Percentiles rank a stretch among this genome's conserved stretches.
These are phyloP conservation scores for Cytospora piceae DNA, from an alignment of 2,329 filamentous ascomycete species.

Conservation along the genomic window DNA sequence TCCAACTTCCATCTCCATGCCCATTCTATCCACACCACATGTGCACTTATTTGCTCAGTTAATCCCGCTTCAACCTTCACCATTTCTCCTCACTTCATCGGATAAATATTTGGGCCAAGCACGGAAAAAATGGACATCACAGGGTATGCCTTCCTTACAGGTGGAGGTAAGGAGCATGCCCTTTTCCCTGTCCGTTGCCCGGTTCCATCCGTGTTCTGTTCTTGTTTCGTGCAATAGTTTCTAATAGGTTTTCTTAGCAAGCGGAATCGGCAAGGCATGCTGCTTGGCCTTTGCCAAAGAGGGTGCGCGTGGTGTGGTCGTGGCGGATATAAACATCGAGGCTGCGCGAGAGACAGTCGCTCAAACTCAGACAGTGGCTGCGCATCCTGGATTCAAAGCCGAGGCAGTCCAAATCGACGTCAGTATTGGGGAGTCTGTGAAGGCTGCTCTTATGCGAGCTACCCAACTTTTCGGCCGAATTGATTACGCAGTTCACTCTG, in stretches of 20 bases:
- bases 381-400: neutral
- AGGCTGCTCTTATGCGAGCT: neutral
- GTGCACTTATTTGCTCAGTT: neutral
- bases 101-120: constrained; percentile 18
- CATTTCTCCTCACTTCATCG: neutral
- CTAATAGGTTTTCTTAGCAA: constrained; percentile 1
- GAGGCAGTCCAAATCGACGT: constrained; percentile 14
- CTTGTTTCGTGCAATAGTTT: too few relatives aligned
- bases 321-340: constrained; percentile 20
- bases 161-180: constrained; percentile 10
- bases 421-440: constrained; percentile 14
- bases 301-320: constrained; percentile 4
- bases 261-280: constrained; percentile 18
- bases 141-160: constrained; percentile 21
- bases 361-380: neutral
- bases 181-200: neutral
- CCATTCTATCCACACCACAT: neutral
- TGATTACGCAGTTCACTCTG: constrained; percentile 25
- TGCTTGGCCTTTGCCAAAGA: constrained; percentile 20
- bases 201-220: neutral
- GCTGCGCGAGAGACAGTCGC: constrained; percentile 6
- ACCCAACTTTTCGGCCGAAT: constrained; percentile 10
- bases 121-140: constrained; percentile 16
- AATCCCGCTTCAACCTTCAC: neutral
- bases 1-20: neutral